Evolutionary conservation across 139 green algal species (phyloP).

Genomic region (Astrephomene gubernaculifera): DNA sequence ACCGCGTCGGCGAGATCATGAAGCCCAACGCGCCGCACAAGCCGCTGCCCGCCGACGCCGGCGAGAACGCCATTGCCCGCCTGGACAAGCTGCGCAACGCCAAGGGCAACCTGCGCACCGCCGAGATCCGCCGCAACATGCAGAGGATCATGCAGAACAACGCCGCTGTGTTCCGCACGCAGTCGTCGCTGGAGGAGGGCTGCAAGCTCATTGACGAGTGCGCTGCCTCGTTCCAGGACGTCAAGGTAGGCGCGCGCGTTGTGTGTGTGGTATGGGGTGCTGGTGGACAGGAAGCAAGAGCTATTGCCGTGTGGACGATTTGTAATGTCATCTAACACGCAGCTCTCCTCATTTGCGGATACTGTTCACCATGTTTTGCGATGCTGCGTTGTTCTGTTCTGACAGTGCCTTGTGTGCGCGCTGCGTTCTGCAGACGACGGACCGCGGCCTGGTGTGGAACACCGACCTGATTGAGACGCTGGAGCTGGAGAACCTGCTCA

Average conservation of each 20-base stretch:
- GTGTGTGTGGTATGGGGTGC: neutral
- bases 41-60: slow-evolving; percentile 79
- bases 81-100: slow-evolving; percentile 92
- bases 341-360: no score
- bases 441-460: slow-evolving; percentile 91
- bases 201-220: slow-evolving; percentile 90
- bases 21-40: slow-evolving; percentile 89
- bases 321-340: no score
- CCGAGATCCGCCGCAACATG: slow-evolving; percentile 84
- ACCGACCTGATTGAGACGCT: slow-evolving; percentile 96
- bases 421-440: slow-evolving; percentile 44
- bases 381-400: no score
- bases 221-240: slow-evolving; percentile 78
- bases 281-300: no score
- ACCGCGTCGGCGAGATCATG: slow-evolving; percentile 77
- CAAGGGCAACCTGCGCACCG: slow-evolving; percentile 81
- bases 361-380: no score
- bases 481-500: slow-evolving; percentile 99
- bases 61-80: slow-evolving; percentile 81
- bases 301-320: no score
- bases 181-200: slow-evolving; percentile 91
- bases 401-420: neutral
- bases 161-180: slow-evolving; percentile 90
- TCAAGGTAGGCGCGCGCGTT: slow-evolving; percentile 63
- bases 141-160: slow-evolving; percentile 95